Base-by-base conservation (phyloP, 768 basidiomycete species). In the Boletus pseudo-olivaceus region DNA sequence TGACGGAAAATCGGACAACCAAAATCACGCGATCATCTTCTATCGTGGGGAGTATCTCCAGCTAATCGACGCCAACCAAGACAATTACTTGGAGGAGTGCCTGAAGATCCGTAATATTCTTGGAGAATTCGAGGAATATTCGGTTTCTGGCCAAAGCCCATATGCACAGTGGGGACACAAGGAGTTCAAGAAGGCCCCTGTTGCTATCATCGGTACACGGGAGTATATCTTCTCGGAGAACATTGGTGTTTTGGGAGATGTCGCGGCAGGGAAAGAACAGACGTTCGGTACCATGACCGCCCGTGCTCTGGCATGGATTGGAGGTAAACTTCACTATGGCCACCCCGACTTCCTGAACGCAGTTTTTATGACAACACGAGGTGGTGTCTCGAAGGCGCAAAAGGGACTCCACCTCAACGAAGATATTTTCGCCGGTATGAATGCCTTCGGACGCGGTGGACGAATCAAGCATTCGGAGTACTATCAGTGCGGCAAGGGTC, bases 211-310 rank as follows among this genome's bases (percentile, higher is more conserved):
- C 58, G 97, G 97, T 65, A 97, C 97, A 6, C 87, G 97, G 71
- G 97, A 99, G 75, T 99, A 99, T 75, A 98, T 99, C 68, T 99
- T 99, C 78, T 98, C 97, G 49, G 97, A 98, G 78, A 98, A 98
- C 70, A 98, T 98, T 63, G 97, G 97, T 78, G 92, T 99, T 34
- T 81, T 99, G 56, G 97, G 97, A 72, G 97, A 99, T 71, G 93
- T 99, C 59, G 97, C 97, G 44, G 97, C 97, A 55, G 97, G 97
- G 47, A 98, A 99, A 78, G 97, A 99, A 75, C 97, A 99, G 75
- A 99, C 97, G 43, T 99, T 99, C 73, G 97, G 97, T 74, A 99
- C 97, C 10, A 86, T 98, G 80, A 93, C 95, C 0, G 96, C 96
- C 38, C 88, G 96, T 67, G 88, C 90, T 0, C 76, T 97, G 57